Evolutionary conservation across 129 eudicot species (phyloP), one percentile per base, ranked within the genome.

Genomic region (Dittrichia graveolens): DNA sequence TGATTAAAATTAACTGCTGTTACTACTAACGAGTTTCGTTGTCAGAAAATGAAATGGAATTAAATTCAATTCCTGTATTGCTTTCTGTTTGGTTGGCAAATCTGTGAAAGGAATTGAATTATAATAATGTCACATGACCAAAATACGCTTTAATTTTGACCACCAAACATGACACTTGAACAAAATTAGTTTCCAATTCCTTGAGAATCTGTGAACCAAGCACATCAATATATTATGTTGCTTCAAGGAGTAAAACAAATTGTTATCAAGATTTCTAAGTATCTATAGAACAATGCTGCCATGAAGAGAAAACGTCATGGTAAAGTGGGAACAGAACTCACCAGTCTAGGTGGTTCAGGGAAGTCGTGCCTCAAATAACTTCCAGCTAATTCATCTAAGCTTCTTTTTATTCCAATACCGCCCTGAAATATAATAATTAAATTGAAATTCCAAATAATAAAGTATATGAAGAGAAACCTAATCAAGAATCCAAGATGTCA

Each of bases 311-410:
- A 42, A 63, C 4, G 14, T 41, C 67, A 42, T 37, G 39, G 67
- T 45, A 57, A 67, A 54, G 49, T 39, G 69, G 71, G 46, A 78
- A 72, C 87, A 78, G 16, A 74, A 77, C 97, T 82, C 81, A 91
- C 99, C 87, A 95, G 84, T 66, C 97, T 84, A 66, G 99, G 99
- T 43, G 94, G 73, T 61, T 95, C 97, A 74, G 79, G 57, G 24
- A 70, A 77, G 5, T 91, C 97, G 47, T 91, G 81, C 84, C 65
- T 86, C 79, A 95, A 67, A 82, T 85, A 95, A 81, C 86, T 62
- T 54, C 95, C 89, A 71, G 91, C 99, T 83, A 95, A 75, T 56
- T 90, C 94, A 85, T 95, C 99, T 76, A 95, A 82, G 59, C 99
- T 95, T 77, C 80, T 85, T 74, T 61, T 86, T 63, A 95, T 83